These are phyloP conservation scores for Auriscalpium orientale DNA, from an alignment of 768 basidiomycete genomes.

Conservation along the genomic window DNA sequence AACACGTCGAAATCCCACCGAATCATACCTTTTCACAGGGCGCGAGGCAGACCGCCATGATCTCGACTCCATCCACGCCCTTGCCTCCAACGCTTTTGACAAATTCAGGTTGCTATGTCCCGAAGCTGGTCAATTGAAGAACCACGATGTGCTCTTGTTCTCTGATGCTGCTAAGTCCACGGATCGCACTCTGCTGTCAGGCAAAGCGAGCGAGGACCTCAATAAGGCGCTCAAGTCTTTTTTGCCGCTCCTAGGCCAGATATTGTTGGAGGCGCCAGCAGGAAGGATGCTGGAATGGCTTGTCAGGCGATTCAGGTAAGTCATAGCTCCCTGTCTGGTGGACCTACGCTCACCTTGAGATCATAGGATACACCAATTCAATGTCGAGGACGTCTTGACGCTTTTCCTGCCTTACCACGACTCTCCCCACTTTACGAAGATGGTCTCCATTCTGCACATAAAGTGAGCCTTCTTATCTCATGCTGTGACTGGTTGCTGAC, in stretches of 20 bases:
- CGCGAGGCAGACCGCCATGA: slow-evolving; percentile 81
- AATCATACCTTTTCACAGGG: slow-evolving; percentile 86
- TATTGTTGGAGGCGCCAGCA: slow-evolving; percentile 73
- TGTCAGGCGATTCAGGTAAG: slow-evolving; percentile 84
- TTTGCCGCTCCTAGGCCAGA: slow-evolving; percentile 66
- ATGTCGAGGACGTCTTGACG: slow-evolving; percentile 66
- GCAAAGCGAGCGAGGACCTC: slow-evolving; percentile 56
- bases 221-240: slow-evolving; percentile 55
- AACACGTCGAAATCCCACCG: slow-evolving; percentile 50
- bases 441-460: slow-evolving; percentile 80
- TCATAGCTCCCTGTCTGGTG: background rate
- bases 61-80: slow-evolving; percentile 75
- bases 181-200: slow-evolving; percentile 72
- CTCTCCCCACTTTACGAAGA: slow-evolving; percentile 88
- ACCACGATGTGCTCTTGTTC: slow-evolving; percentile 69
- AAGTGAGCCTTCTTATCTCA: slow-evolving; percentile 35
- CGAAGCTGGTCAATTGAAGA: slow-evolving; percentile 28
- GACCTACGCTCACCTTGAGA: background rate
- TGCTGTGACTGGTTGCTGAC: background rate
- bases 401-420: slow-evolving; percentile 94
- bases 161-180: slow-evolving; percentile 65
- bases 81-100: slow-evolving; percentile 71
- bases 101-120: slow-evolving; percentile 62
- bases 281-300: slow-evolving; percentile 92
- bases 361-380: slow-evolving; percentile 85